phyloP scores from a whole-genome alignment of 108 stramenopile species.

The Cylindrotheca fusiformis region DNA sequence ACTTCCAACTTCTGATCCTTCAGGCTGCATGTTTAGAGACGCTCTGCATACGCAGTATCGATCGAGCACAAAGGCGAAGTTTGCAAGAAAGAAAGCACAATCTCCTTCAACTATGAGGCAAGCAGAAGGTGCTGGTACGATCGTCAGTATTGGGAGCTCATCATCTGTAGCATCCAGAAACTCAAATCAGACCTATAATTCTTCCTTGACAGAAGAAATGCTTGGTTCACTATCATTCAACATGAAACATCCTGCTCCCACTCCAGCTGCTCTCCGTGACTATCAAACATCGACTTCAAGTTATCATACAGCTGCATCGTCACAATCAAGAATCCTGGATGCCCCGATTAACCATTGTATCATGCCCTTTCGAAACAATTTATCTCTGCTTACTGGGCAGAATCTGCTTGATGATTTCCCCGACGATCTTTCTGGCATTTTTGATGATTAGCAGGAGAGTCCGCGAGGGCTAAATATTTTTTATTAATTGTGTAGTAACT shows the following conservation, averaged over 20 bases:
- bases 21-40: constrained; percentile 24
- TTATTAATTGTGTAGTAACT: too few species aligned
- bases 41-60: constrained; percentile 18
- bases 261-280: background rate
- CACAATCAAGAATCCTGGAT: background rate
- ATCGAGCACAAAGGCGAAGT: constrained; percentile 31
- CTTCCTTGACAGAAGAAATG: background rate
- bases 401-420: background rate
- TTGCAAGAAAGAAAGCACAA: constrained; percentile 19
- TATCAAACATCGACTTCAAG: background rate
- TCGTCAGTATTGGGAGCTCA: background rate
- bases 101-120: background rate
- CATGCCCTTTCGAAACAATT: too few species aligned
- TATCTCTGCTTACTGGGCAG: background rate
- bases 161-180: background rate
- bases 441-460: too few species aligned
- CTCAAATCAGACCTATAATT: background rate
- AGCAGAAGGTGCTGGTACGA: background rate
- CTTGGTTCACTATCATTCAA: background rate
- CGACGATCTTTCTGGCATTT: background rate
- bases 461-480: too few species aligned
- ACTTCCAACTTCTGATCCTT: background rate
- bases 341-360: background rate
- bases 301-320: background rate
- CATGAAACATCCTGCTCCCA: background rate